phyloP scores from a whole-genome alignment of 164 flowering plant species.

The Vitis amurensis region DNA sequence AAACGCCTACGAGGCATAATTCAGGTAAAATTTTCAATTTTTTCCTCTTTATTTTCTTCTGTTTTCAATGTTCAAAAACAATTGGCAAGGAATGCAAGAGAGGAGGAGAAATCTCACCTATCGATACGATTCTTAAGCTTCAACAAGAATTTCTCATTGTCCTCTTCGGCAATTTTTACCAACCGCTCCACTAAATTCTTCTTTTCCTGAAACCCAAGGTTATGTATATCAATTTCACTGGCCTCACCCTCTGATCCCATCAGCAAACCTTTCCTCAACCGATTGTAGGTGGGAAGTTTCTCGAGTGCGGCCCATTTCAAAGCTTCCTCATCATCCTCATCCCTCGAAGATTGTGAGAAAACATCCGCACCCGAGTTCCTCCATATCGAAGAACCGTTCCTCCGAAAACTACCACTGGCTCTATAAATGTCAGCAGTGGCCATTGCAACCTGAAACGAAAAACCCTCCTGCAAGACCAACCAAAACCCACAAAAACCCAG shows the following conservation, averaged over 20 bases:
- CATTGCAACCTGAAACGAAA: too few species aligned
- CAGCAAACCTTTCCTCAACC: constrained; percentile 42
- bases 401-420: too few species aligned
- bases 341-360: constrained; percentile 28
- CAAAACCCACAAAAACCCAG: too few species aligned
- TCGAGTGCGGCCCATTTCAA: constrained; percentile 65
- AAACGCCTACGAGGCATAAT: too few species aligned
- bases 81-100: not conserved
- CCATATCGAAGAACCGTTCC: constrained; percentile 17
- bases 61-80: not conserved
- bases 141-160: constrained; percentile 52
- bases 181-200: constrained; percentile 42
- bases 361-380: constrained; percentile 15
- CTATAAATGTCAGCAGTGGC: too few species aligned
- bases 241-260: constrained; percentile 14
- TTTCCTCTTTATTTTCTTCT: too few species aligned
- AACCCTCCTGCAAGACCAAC: too few species aligned
- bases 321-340: constrained; percentile 64
- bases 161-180: constrained; percentile 40
- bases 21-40: too few species aligned
- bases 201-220: constrained; percentile 32
- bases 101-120: constrained; percentile 17
- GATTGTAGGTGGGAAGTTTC: constrained; percentile 23
- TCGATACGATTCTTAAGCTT: constrained; percentile 51
- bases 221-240: constrained; percentile 34